Conservation (phyloP, 208 protist species). For the Crithidia mellificae region DNA sequence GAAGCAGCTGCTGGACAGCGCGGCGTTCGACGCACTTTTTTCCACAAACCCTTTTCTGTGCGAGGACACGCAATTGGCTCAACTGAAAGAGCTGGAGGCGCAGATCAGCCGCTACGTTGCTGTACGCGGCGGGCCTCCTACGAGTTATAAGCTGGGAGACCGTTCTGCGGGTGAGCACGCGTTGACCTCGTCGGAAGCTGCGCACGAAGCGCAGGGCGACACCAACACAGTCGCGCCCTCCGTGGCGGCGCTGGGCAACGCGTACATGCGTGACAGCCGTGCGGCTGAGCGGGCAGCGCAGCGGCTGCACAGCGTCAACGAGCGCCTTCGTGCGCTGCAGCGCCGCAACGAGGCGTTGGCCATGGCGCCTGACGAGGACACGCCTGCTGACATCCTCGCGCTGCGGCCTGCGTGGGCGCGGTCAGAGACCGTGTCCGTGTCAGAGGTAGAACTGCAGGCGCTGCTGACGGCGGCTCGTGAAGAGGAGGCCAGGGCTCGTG, state of each 20-base stretch:
- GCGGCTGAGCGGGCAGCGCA: conserved; percentile 10
- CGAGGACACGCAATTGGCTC: conserved; percentile 21
- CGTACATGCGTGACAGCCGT: conserved; percentile 46
- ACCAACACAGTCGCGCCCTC: background rate
- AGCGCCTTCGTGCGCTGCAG: conserved; percentile 29
- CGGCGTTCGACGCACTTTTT: conserved; percentile 13
- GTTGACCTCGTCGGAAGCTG: background rate
- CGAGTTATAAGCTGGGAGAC: no score
- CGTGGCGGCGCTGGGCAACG: conserved; percentile 42
- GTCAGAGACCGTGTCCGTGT: background rate
- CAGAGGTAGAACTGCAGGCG: conserved; percentile 35
- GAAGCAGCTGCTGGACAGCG: conserved; percentile 36
- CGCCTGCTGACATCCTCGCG: conserved; percentile 5
- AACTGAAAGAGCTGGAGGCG: conserved; percentile 9
- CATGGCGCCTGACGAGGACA: conserved; percentile 16
- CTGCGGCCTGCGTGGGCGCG: conserved; percentile 29
- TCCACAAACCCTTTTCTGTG: conserved; percentile 38
- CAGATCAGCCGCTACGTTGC: conserved; percentile 15
- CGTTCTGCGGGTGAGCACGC: background rate
- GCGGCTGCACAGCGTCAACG: conserved; percentile 45
- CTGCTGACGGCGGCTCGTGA: conserved; percentile 47
- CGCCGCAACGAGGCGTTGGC: conserved; percentile 19
- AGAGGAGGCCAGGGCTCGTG: conserved; percentile 40
- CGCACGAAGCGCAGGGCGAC: background rate
- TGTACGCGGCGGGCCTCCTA: conserved; percentile 1